Percentiles rank a stretch among this genome's conserved stretches.
phyloP scores from a whole-genome alignment of 2,329 filamentous ascomycete genomes.

The Penicillium sp. region DNA sequence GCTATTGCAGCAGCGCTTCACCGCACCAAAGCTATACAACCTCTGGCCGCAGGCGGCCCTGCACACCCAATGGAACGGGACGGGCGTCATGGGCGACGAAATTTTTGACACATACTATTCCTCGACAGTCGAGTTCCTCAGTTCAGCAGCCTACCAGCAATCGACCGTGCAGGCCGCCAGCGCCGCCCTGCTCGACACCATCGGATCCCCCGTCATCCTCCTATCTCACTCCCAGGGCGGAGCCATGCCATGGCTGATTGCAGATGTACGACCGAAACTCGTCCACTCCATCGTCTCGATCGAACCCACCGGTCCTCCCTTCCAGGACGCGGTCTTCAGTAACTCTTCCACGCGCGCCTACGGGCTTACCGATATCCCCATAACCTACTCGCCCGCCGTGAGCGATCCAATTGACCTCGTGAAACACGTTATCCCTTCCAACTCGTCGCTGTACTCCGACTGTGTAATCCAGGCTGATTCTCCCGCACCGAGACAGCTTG shows the following conservation, averaged over 20 bases:
- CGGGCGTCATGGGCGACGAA: constrained; percentile 42
- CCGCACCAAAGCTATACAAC: constrained; percentile 36
- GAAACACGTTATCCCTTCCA: constrained; percentile 20
- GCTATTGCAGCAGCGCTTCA: constrained; percentile 31
- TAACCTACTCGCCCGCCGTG: constrained; percentile 51
- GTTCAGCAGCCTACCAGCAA: constrained; percentile 24
- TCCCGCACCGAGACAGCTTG: constrained; percentile 45
- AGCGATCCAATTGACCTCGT: constrained; percentile 39
- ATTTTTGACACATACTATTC: constrained; percentile 53
- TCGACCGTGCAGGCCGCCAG: constrained; percentile 41
- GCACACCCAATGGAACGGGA: constrained; percentile 46
- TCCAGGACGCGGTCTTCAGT: constrained; percentile 45
- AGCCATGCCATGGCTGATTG: constrained; percentile 49
- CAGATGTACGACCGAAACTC: constrained; percentile 49
- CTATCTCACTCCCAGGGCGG: constrained; percentile 53
- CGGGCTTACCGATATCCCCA: constrained; percentile 51
- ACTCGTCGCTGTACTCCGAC: constrained; percentile 28
- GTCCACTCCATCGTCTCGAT: constrained; percentile 52
- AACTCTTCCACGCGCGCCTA: constrained; percentile 40
- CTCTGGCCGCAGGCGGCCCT: constrained; percentile 45
- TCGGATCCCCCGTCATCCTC: constrained; percentile 45
- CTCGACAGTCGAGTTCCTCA: constrained; percentile 25
- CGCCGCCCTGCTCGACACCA: constrained; percentile 44
- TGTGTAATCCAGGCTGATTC: constrained; percentile 41
- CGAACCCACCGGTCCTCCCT: constrained; percentile 56